Percentiles rank a stretch among this genome's conserved stretches.
These are phyloP conservation scores for Daldinia sp. DNA, from an alignment of 2,329 filamentous ascomycete genomes.

Conservation along the genomic window DNA sequence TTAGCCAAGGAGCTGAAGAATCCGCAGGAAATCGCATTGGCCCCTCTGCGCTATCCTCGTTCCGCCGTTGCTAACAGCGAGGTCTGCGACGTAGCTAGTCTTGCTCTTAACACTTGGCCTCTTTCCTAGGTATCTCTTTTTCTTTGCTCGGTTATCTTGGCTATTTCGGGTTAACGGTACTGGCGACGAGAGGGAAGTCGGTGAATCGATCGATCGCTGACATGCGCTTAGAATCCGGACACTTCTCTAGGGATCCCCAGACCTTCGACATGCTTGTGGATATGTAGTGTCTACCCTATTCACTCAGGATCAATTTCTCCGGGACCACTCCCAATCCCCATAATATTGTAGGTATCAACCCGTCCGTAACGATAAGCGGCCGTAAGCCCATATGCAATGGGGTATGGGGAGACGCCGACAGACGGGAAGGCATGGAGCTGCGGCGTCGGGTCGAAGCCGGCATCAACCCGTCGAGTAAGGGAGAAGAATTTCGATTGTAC, in stretches of 20 bases:
- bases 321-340: background rate
- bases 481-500: conserved; percentile 1
- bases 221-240: conserved; percentile 13
- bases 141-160: background rate
- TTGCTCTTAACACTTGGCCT: background rate
- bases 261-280: background rate
- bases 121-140: background rate
- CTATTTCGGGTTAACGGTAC: background rate
- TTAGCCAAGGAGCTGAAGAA: background rate
- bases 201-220: conserved; percentile 2
- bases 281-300: background rate
- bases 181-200: conserved; percentile 2
- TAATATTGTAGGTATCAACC: background rate
- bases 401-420: conserved; percentile 6
- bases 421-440: conserved; percentile 1
- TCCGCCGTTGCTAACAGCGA: background rate
- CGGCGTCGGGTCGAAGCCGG: conserved; percentile 1
- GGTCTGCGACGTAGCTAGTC: background rate
- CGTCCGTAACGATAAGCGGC: background rate
- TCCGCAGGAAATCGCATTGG: background rate
- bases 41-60: background rate
- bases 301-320: background rate
- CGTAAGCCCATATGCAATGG: background rate
- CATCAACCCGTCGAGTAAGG: conserved; percentile 12
- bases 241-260: background rate